These are phyloP conservation scores for Rhipidocladum racemiflorum DNA, from an alignment of 176 grass and related monocot genomes.

Conservation along the genomic window DNA sequence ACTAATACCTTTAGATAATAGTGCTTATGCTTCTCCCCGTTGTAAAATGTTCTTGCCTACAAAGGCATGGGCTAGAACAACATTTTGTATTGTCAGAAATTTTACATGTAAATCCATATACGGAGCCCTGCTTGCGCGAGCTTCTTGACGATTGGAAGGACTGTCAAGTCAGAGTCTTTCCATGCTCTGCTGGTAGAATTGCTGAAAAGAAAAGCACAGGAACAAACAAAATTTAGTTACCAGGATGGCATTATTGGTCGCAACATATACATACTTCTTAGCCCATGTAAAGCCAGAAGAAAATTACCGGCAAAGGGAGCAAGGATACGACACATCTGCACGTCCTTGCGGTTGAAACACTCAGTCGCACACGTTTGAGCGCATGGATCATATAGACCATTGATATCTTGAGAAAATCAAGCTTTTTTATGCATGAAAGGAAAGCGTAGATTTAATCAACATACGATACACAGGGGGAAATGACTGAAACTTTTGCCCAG, in stretches of 20 bases:
- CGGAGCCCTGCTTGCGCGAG: constrained; percentile 39
- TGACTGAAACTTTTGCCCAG: not conserved
- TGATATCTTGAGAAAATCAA: constrained; percentile 19
- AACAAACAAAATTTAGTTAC: not conserved
- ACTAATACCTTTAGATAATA: no score
- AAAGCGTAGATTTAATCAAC: not conserved
- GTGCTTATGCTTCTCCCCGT: not conserved
- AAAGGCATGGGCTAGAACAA: not conserved
- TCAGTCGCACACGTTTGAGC: constrained; percentile 19
- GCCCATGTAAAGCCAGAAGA: not conserved
- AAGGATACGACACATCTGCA: constrained; percentile 21
- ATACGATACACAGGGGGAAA: not conserved
- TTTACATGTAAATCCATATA: constrained; percentile 57
- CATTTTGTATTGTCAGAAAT: not conserved
- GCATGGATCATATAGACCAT: constrained; percentile 52
- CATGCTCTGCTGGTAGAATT: constrained; percentile 17
- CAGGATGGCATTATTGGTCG: not conserved
- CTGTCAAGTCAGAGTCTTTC: constrained; percentile 41
- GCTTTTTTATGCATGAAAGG: not conserved
- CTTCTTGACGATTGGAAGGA: constrained; percentile 45
- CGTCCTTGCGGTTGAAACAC: constrained; percentile 50
- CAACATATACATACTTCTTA: not conserved
- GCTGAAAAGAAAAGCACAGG: not conserved
- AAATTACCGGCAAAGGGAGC: constrained; percentile 34
- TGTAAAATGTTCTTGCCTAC: not conserved